Base-by-base conservation (phyloP, 75 land plant genomes). In the Isoetes taiwanensis region DNA sequence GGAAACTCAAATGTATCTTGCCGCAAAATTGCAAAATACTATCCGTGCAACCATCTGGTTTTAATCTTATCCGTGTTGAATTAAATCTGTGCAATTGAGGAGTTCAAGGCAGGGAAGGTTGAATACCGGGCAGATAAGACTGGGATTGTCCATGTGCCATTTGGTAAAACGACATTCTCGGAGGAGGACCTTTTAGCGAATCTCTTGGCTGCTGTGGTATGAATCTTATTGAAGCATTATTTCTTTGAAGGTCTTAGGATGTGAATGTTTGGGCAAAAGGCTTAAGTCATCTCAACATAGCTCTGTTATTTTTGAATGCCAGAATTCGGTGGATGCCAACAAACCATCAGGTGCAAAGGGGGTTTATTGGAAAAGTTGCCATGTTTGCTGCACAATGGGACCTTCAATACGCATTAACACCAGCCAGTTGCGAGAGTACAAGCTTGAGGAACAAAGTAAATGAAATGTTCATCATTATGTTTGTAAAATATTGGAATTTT, bases 61-160 rank as follows among this genome's bases (percentile, higher is more conserved):
- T n/a, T n/a, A n/a, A n/a, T n/a, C n/a, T n/a, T n/a, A n/a, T n/a
- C n/a, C n/a, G n/a, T n/a, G n/a, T n/a, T n/a, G n/a, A n/a, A n/a
- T n/a, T n/a, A n/a, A n/a, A n/a, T n/a, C n/a, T n/a, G n/a, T n/a
- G 97, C 97, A 57, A 84, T 93, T 43, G 76, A 59, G 38, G 98
- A 93, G 48, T 93, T 93, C 59, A 88, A 88, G 72, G 75, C 76
- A 59, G 98, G 98, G 14, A 93, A 93, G 62, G 90, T 87, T 21
- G 98, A 87, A 68, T 93, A 70, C 68, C 43, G 90, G 66, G 90
- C 78, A 30, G 98, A 93, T 62, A 93, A 93, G 74, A 88, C 96
- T n/a, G 98, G 98, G 37, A 93, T 93, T 41, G 89, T 88, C 39
- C 98, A 93, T 73, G 56, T 93, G 33, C 90, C 88, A 31, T 93